phyloP scores from a whole-genome alignment of 192 early-diverging fungal genomes.

The Entomortierella lignicola region DNA sequence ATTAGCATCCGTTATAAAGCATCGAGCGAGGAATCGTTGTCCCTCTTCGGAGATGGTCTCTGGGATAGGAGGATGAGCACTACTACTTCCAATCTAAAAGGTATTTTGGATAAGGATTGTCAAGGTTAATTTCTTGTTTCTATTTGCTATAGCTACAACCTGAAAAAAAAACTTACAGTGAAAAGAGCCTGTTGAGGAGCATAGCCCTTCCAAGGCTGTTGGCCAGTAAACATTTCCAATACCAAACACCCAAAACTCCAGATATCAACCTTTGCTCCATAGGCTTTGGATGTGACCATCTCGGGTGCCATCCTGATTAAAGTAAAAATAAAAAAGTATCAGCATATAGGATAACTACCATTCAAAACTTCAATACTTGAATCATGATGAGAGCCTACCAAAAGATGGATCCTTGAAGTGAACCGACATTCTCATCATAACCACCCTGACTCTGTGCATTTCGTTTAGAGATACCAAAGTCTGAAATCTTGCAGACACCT shows the following conservation, averaged over 20 bases:
- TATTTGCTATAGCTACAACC: neutral
- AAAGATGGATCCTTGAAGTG: slow-evolving; percentile 82
- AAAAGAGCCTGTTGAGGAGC: slow-evolving; percentile 66
- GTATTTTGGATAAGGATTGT: slow-evolving; percentile 11
- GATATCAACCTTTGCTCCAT: slow-evolving; percentile 94
- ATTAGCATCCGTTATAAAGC: slow-evolving; percentile 85
- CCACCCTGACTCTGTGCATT: slow-evolving; percentile 56
- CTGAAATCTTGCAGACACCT: slow-evolving; percentile 94
- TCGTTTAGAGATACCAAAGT: slow-evolving; percentile 95
- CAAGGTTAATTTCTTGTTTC: slow-evolving; percentile 11
- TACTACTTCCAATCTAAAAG: slow-evolving; percentile 80
- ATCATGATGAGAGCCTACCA: slow-evolving; percentile 55
- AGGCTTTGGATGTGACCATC: slow-evolving; percentile 81
- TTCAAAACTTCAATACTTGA: neutral
- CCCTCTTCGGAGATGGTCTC: slow-evolving; percentile 74
- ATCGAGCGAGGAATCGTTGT: slow-evolving; percentile 76
- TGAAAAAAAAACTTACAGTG: slow-evolving; percentile 53
- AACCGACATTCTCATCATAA: slow-evolving; percentile 51
- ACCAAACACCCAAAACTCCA: slow-evolving; percentile 92
- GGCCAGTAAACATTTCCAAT: slow-evolving; percentile 95
- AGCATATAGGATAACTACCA: no score
- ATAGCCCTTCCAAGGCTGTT: slow-evolving; percentile 77
- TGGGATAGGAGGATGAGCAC: slow-evolving; percentile 84
- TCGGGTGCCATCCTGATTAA: slow-evolving; percentile 90
- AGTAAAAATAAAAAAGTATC: slow-evolving; percentile 2